Evolutionary conservation across 164 flowering plant genomes (phyloP).

Genomic region (Annona squamosa): DNA sequence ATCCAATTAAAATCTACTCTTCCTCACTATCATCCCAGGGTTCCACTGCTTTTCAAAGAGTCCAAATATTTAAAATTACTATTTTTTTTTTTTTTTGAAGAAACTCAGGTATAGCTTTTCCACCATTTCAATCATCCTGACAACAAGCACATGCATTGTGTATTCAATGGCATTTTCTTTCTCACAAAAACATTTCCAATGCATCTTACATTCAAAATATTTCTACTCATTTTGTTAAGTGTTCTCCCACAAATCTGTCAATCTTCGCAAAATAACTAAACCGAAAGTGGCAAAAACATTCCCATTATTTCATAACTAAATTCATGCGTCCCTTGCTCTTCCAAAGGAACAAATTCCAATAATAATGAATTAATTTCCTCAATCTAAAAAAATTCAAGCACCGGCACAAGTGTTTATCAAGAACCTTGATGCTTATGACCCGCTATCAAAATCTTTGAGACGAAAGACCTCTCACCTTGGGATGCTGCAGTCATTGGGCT

Average conservation of each 20-base stretch:
- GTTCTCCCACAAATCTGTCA: too few relatives aligned
- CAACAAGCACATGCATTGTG: neutral
- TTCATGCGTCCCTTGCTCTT: neutral
- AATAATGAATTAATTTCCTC: neutral
- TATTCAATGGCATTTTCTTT: neutral
- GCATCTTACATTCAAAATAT: neutral
- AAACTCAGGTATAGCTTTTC: neutral
- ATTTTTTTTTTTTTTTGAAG: too few relatives aligned
- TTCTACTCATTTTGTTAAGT: neutral
- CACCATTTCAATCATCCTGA: neutral
- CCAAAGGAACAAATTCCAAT: neutral
- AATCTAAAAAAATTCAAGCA: neutral
- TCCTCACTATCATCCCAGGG: neutral
- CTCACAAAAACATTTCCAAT: neutral
- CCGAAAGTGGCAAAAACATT: too few relatives aligned
- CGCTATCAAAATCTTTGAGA: neutral
- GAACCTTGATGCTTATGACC: neutral
- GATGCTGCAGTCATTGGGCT: slow-evolving; percentile 60
- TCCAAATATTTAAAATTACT: neutral
- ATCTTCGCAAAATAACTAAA: neutral
- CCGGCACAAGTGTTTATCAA: neutral
- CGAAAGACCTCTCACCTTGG: slow-evolving; percentile 32
- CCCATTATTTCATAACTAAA: neutral
- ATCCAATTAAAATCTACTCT: too few relatives aligned
- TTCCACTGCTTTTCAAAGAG: neutral